Conservation (phyloP, 345 rosid species). For the Citrus australasica region DNA sequence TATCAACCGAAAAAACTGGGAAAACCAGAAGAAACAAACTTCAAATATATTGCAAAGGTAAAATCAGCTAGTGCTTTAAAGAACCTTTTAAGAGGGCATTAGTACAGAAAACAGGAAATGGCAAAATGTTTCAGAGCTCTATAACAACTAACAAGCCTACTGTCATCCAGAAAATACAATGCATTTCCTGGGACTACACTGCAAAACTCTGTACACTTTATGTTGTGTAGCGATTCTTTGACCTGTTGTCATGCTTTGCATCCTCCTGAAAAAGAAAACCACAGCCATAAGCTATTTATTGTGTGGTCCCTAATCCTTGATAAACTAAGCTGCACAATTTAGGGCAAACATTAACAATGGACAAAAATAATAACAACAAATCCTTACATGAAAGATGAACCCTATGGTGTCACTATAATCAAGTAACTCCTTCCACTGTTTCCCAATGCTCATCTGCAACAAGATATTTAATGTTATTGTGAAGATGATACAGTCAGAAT, state of each 20-base stretch:
- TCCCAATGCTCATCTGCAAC: constrained; percentile 78
- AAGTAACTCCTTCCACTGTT: constrained; percentile 84
- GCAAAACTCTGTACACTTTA: constrained; percentile 28
- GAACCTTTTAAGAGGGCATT: not conserved
- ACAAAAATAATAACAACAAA: not conserved
- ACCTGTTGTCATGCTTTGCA: constrained; percentile 55
- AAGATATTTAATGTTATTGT: not conserved
- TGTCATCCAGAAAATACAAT: not conserved
- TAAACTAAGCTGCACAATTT: not conserved
- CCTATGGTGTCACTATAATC: constrained; percentile 70
- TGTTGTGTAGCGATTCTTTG: constrained; percentile 60
- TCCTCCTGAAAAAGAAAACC: constrained; percentile 51
- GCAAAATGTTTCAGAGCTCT: not conserved
- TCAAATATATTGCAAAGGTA: not conserved
- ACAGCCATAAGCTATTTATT: not conserved
- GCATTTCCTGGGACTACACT: not conserved
- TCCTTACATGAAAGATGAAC: constrained; percentile 75
- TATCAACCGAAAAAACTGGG: no score
- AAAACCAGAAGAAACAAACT: not conserved
- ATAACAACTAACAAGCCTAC: not conserved
- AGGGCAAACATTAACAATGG: not conserved
- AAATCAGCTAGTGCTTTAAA: not conserved
- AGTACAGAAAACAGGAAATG: not conserved
- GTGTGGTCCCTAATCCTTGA: not conserved
- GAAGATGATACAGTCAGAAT: not conserved